Conservation (phyloP, 164 flowering plant genomes). For the Malania oleifera region DNA sequence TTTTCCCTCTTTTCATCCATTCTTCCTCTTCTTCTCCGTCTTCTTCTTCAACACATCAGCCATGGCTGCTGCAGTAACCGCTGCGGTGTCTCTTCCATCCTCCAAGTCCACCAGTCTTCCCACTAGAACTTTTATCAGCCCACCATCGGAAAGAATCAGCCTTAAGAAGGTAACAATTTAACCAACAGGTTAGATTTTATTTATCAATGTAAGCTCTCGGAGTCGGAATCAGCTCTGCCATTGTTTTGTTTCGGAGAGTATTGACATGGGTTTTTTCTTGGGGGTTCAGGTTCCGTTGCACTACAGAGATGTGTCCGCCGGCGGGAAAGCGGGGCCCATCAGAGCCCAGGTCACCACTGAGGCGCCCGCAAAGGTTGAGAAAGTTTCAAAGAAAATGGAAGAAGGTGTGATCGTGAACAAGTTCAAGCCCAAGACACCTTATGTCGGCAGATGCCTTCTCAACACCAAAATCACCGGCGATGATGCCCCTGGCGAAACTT, state of each 20-base stretch:
- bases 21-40: constrained; percentile 4
- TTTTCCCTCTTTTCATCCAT: background rate
- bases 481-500: constrained; percentile 98
- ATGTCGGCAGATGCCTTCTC: constrained; percentile 74
- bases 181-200: background rate
- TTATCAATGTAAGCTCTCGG: no score
- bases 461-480: constrained; percentile 97
- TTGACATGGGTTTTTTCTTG: constrained; percentile 14
- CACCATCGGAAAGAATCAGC: constrained; percentile 48
- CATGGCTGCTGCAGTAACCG: constrained; percentile 80
- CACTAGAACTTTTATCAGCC: constrained; percentile 42
- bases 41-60: constrained; percentile 6
- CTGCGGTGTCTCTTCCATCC: constrained; percentile 75
- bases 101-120: constrained; percentile 66
- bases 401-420: constrained; percentile 88
- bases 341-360: constrained; percentile 90
- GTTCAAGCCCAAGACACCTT: constrained; percentile 84
- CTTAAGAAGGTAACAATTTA: constrained; percentile 51
- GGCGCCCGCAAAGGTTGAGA: constrained; percentile 76
- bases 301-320: constrained; percentile 40
- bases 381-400: constrained; percentile 71
- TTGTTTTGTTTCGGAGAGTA: constrained; percentile 1
- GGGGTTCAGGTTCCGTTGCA: constrained; percentile 41
- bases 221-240: no score
- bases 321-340: constrained; percentile 44